Evolutionary conservation across 225 moss, liverwort and hornwort genomes (phyloP).

Genomic region (Pseudoscleropodium purum): DNA sequence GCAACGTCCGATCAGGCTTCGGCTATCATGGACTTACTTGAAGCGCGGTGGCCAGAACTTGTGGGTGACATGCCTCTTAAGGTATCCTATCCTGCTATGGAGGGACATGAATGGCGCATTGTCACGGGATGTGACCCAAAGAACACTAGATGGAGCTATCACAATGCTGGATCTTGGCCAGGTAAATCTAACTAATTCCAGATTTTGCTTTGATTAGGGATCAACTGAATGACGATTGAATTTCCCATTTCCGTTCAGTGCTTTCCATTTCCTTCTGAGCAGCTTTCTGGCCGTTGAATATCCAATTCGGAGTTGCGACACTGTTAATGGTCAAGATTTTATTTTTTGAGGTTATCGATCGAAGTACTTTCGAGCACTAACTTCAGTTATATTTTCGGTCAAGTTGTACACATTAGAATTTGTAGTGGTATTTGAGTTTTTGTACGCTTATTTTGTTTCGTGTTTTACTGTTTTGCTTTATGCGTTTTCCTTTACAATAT

Average conservation of each 20-base stretch:
- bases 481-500: not conserved
- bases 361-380: not conserved
- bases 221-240: not conserved
- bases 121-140: constrained; percentile 93
- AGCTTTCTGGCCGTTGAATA: not conserved
- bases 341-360: not conserved
- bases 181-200: constrained; percentile 2
- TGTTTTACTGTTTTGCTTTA: not conserved
- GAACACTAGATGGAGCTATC: constrained; percentile 98
- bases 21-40: constrained; percentile 87
- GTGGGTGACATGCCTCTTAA: constrained; percentile 89
- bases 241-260: not conserved
- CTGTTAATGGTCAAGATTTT: not conserved
- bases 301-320: not conserved
- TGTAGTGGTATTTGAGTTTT: not conserved
- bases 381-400: not conserved
- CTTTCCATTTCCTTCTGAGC: not conserved
- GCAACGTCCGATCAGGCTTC: constrained; percentile 76
- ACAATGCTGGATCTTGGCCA: constrained; percentile 97
- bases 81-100: constrained; percentile 83
- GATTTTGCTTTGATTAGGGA: not conserved
- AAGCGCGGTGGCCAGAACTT: constrained; percentile 83
- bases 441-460: not conserved
- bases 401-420: not conserved
- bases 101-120: constrained; percentile 78